A percentile compares a stretch with the other conserved stretches of the same genome.
Conservation (phyloP, 2,329 filamentous ascomycete genomes). For the Aspergillus proliferans region DNA sequence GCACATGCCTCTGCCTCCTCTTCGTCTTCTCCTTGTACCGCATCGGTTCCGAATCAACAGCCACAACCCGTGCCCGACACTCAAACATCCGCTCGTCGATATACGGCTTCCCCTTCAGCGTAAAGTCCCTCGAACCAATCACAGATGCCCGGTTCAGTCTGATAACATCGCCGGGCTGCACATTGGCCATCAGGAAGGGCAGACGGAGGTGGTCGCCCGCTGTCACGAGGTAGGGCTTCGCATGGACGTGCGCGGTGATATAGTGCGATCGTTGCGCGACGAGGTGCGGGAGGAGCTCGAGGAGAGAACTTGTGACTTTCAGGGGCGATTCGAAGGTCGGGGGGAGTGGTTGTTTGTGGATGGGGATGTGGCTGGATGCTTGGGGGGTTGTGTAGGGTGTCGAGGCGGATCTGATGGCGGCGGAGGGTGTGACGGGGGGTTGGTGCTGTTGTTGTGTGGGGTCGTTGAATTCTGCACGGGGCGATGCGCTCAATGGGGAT, state of each 20-base stretch:
- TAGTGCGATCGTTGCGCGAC: constrained; percentile 42
- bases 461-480: constrained; percentile 20
- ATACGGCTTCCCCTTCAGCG: constrained; percentile 73
- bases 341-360: constrained; percentile 29
- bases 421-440: not conserved
- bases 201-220: constrained; percentile 68
- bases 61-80: constrained; percentile 78
- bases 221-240: constrained; percentile 45
- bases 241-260: constrained; percentile 43
- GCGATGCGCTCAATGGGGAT: constrained; percentile 20
- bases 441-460: constrained; percentile 3
- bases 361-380: constrained; percentile 21
- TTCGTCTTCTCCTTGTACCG: constrained; percentile 75
- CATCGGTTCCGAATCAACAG: constrained; percentile 74
- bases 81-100: constrained; percentile 78
- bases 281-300: constrained; percentile 40
- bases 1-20: constrained; percentile 61
- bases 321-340: constrained; percentile 34
- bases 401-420: constrained; percentile 9
- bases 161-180: constrained; percentile 74
- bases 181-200: constrained; percentile 71
- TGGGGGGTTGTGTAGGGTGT: constrained; percentile 11
- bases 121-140: constrained; percentile 84
- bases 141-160: constrained; percentile 78
- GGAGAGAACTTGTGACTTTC: constrained; percentile 36